phyloP scores from a whole-genome alignment of 2,329 filamentous ascomycete genomes.

The Talaromyces sp. region DNA sequence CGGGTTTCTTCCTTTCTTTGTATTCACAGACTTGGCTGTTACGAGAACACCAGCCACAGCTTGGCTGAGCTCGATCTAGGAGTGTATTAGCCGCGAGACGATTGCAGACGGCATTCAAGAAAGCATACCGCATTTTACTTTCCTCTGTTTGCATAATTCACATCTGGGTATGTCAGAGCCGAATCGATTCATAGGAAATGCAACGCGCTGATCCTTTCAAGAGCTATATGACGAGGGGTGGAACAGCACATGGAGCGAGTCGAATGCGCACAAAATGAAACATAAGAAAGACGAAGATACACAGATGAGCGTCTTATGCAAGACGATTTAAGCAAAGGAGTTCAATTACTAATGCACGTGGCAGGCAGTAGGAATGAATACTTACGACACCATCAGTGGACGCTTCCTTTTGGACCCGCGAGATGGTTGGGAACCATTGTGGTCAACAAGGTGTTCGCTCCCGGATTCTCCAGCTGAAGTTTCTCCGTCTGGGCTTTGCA shows the following conservation, averaged over 20 bases:
- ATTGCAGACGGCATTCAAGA: not conserved
- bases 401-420: slow-evolving; percentile 29
- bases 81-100: not conserved
- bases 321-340: not conserved
- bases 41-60: slow-evolving; percentile 66
- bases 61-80: slow-evolving; percentile 50
- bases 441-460: slow-evolving; percentile 19
- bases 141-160: slow-evolving; percentile 41
- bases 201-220: not conserved
- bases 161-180: slow-evolving; percentile 30
- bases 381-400: slow-evolving; percentile 34
- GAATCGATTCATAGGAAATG: not conserved
- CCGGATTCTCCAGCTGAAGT: slow-evolving; percentile 32
- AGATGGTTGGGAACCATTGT: slow-evolving; percentile 22
- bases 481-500: slow-evolving; percentile 28
- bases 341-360: not conserved
- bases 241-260: not conserved
- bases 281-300: not conserved
- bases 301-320: not conserved
- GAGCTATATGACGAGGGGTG: not conserved
- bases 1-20: slow-evolving; percentile 65
- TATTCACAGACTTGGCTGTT: slow-evolving; percentile 65
- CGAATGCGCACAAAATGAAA: not conserved
- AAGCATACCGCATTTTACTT: slow-evolving; percentile 41
- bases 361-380: slow-evolving; percentile 10